Evolutionary conservation across 2,329 filamentous ascomycete genomes (phyloP).

Genomic region (Grosmannia clavigera): DNA sequence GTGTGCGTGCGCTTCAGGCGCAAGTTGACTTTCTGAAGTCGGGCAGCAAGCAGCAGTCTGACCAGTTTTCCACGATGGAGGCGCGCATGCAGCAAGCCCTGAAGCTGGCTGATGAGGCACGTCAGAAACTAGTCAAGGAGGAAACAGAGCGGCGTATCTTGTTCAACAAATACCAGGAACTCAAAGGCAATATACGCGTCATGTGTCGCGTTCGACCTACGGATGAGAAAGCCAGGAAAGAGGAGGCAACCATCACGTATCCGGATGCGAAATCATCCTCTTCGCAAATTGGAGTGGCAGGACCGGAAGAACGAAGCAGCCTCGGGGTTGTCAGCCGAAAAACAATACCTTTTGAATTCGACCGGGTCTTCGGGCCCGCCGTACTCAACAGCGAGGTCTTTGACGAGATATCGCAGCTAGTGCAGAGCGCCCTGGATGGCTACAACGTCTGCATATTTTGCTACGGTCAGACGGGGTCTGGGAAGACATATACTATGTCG

Average conservation of each 20-base stretch:
- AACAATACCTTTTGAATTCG: conserved; percentile 78
- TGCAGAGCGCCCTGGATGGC: conserved; percentile 90
- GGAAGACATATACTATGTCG: conserved; percentile 96
- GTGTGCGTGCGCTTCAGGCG: conserved; percentile 62
- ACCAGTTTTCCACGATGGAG: conserved; percentile 74
- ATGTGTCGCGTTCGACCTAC: conserved; percentile 90
- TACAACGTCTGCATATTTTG: conserved; percentile 99
- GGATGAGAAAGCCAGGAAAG: conserved; percentile 44
- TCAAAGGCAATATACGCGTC: conserved; percentile 96
- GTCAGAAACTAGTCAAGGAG: conserved; percentile 77
- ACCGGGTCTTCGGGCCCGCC: conserved; percentile 74
- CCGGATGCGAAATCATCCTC: conserved; percentile 75
- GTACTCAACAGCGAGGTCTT: conserved; percentile 80
- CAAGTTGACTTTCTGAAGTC: conserved; percentile 85
- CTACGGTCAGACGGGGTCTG: conserved; percentile 93
- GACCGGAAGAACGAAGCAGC: conserved; percentile 72
- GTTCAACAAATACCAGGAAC: conserved; percentile 94
- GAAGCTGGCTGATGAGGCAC: conserved; percentile 53
- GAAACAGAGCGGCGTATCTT: conserved; percentile 83
- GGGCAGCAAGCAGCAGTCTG: conserved; percentile 76
- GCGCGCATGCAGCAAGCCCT: conserved; percentile 67
- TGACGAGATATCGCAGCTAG: conserved; percentile 89
- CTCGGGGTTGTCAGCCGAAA: conserved; percentile 65
- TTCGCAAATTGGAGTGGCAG: conserved; percentile 73
- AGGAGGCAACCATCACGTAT: conserved; percentile 63